Conservation (phyloP, 768 basidiomycete genomes). For the Pleurotus sapidus region DNA sequence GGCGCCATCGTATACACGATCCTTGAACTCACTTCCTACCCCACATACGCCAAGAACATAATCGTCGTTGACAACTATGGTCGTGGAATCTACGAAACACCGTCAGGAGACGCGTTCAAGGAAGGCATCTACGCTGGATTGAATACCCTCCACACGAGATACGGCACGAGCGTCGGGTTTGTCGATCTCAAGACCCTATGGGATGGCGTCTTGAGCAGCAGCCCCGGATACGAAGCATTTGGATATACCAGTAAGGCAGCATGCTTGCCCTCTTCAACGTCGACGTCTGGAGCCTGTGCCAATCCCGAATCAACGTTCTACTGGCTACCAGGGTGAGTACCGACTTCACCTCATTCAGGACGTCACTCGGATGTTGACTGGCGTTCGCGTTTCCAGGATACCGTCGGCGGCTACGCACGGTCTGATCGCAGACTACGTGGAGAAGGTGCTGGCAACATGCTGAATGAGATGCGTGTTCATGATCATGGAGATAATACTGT, state of each 20-base stretch:
- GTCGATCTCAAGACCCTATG: conserved; percentile 45
- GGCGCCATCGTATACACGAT: conserved; percentile 38
- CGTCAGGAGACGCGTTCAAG: conserved; percentile 43
- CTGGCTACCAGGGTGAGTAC: conserved; percentile 35
- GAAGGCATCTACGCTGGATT: conserved; percentile 39
- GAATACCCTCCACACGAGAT: conserved; percentile 23
- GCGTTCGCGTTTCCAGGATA: conserved; percentile 21
- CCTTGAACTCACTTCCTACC: conserved; percentile 35
- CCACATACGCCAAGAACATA: conserved; percentile 45
- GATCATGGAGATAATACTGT: neutral
- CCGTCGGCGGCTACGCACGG: conserved; percentile 34
- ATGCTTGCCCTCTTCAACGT: conserved; percentile 12
- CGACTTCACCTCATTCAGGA: neutral
- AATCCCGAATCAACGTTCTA: conserved; percentile 38
- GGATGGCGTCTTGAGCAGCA: conserved; percentile 37
- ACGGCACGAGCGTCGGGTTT: conserved; percentile 38
- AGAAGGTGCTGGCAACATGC: conserved; percentile 28
- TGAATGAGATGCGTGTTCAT: neutral
- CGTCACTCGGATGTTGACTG: neutral
- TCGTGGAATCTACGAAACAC: conserved; percentile 31
- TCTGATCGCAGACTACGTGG: conserved; percentile 41
- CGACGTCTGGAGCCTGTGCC: conserved; percentile 13
- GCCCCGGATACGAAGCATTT: conserved; percentile 46
- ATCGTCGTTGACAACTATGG: conserved; percentile 53
- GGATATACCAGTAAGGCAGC: conserved; percentile 40